Evolutionary conservation across 2,329 filamentous ascomycete species (phyloP).

Genomic region (Verticillium nubilum): DNA sequence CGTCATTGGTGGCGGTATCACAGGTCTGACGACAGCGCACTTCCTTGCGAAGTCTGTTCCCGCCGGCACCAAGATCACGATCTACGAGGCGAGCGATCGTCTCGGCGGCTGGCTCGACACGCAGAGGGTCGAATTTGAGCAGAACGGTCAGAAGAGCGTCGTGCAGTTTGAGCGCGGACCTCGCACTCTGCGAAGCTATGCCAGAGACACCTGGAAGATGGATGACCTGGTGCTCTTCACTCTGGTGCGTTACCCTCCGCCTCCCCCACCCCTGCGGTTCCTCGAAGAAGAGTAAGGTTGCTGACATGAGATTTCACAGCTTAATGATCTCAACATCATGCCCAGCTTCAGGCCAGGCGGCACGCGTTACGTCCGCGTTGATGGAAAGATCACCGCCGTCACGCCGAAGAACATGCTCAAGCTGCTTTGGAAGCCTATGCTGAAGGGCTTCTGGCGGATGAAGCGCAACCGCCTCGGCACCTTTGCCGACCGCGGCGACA

Average conservation of each 20-base stretch:
- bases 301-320: neutral
- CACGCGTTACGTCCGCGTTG: constrained; percentile 78
- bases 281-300: neutral
- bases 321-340: constrained; percentile 35
- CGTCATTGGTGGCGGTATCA: constrained; percentile 76
- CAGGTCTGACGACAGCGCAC: constrained; percentile 73
- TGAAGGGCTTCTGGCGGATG: neutral
- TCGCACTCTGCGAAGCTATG: constrained; percentile 61
- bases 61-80: constrained; percentile 59
- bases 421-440: constrained; percentile 21
- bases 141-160: constrained; percentile 45
- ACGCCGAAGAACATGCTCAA: constrained; percentile 9
- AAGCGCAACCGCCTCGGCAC: constrained; percentile 1
- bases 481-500: neutral
- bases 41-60: constrained; percentile 67
- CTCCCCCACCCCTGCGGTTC: constrained; percentile 11
- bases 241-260: constrained; percentile 49
- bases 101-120: constrained; percentile 84
- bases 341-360: constrained; percentile 43
- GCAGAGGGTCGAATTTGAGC: constrained; percentile 49
- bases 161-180: constrained; percentile 82
- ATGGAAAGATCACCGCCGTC: constrained; percentile 53
- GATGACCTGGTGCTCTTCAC: constrained; percentile 64
- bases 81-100: constrained; percentile 68
- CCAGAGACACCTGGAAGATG: constrained; percentile 32